Base-by-base conservation (phyloP, 345 rosid genomes). In the Dovyalis caffra region DNA sequence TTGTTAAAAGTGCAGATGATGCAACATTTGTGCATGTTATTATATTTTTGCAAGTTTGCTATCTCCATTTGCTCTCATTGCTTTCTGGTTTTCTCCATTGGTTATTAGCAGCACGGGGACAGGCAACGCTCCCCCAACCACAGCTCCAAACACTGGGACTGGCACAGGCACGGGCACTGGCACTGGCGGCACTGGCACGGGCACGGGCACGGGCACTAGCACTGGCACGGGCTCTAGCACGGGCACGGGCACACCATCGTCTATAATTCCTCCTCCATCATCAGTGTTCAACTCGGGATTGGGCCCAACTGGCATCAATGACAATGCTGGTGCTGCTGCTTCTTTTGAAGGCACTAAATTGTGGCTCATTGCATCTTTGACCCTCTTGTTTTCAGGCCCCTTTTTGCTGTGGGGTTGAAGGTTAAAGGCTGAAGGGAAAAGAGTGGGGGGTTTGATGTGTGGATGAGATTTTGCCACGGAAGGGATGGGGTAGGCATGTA, bases 381-480 rank as follows among this genome's bases (percentile, higher is more conserved):
- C 53, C 37, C 43, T 79, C 29, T 73, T 70, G 64, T 28, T 76
- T 45, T 78, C 87, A 29, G 81, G 73, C 37, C 68, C 71, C 32
- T 23, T 67, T 26, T 40, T 66, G 66, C 60, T 58, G 71, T 79
- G 77, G 85, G 83, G 49, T 40, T 79, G 76, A 74, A n/a, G 21
- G 67, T 32, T 26, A 20, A 47, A 32, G 32, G 1, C 20, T 0
- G 10, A 57, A 20, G 49, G 31, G 32, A n/a, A n/a, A n/a, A n/a
- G n/a, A n/a, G n/a, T n/a, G n/a, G n/a, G 81, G 73, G 69, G 69
- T 67, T 35, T 74, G 85, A 79, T 79, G 72, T 73, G 80, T 23
- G 82, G 80, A 75, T 67, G 80, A 77, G 85, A 77, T 89, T 83
- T 84, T 77, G 87, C 80, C 84, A 82, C 51, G 63, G 73, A 40